Evolutionary conservation across 1,139 yeast genomes (phyloP), one percentile per base, ranked within the genome.

Genomic region (Pichia norvegensis): DNA sequence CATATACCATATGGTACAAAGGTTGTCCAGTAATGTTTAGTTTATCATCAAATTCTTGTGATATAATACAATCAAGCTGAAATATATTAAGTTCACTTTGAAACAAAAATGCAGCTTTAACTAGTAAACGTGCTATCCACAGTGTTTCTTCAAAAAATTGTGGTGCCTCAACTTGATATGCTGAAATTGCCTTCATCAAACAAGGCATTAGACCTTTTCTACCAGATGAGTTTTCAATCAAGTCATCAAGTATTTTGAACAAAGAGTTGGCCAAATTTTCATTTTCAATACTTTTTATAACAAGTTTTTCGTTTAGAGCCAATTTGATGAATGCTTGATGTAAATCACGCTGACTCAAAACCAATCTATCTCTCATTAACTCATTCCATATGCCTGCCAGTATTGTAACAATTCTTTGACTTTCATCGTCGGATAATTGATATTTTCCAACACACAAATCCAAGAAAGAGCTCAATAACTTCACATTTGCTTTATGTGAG

Each of bases 141-240:
- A 49, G 38, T 13, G 71, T 61, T 14, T 62, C 57, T 38, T 70
- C 75, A 52, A 79, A 74, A 2, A 50, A 49, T 0, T 52, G 53
- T 0, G 60, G 52, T 27, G 62, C 46, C 1, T 55, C 49, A 2
- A 68, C 47, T 54, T 76, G 81, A 49, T 66, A 73, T 3, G 61
- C 57, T 3, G 72, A 67, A 11, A 83, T 51, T 20, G 65, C 57
- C 29, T 60, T 60, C 3, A 84, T 69, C 22, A 87, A 61, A 0
- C 72, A 57, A 0, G 95, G 92, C 25, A 86, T 65, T 14, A 88
- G 65, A 13, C 85, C 72, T 54, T 95, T 75, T 62, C 96, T 75
- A 0, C 85, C 81, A 45, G 63, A 70, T 1, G 94, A 66, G 46
- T 73, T 71, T 1, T 65, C 57, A 49, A 83, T 65, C 2, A 81